Evolutionary conservation across 306 rosid genomes (phyloP), one percentile per base, ranked within the genome.

Genomic region (Castanospermum australe): DNA sequence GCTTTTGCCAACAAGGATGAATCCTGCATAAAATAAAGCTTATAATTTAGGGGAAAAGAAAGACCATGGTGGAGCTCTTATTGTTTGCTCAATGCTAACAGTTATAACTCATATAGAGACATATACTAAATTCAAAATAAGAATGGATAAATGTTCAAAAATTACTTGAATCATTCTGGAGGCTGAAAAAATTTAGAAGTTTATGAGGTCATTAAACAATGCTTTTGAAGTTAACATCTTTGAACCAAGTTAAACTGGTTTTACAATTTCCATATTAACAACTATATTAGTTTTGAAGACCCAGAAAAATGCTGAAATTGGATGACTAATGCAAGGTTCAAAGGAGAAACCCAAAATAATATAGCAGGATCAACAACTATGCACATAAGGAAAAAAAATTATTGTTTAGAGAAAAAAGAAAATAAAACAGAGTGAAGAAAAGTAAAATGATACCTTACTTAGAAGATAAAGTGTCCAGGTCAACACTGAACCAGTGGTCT

Each of bases 381-480:
- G 21, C 15, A 68, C 52, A 68, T 39, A 70, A 33, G 65, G 18
- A 30, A 22, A 39, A 63, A 63, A 47, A 4, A 28, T 15, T 62
- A 30, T 32, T 44, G 12, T 1, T 11, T 12, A 57, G 64, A 24
- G 36, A 51, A 20, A 25, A 14, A 13, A 17, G 12, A 59, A 13
- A 33, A 50, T 6, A 8, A 60, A 57, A 60, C 10, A 41, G 20
- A 56, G 66, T 8, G 18, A 15, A 45, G 47, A 57, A 52, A 32
- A 47, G 56, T 48, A 61, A 66, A 86, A 85, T 35, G 63, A 35
- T 91, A 95, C 99, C 99, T 93, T 91, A 83, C 97, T 92, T 73
- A 95, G 93, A 85, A 95, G 99, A 91, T 91, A 95, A 24, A 90
- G 81, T 36, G 99, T 95, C 98, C 99, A 95, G 24, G 99, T 93